Evolutionary conservation across 805 yeast genomes (phyloP).

Genomic region (Yamadazyma insecticola): DNA sequence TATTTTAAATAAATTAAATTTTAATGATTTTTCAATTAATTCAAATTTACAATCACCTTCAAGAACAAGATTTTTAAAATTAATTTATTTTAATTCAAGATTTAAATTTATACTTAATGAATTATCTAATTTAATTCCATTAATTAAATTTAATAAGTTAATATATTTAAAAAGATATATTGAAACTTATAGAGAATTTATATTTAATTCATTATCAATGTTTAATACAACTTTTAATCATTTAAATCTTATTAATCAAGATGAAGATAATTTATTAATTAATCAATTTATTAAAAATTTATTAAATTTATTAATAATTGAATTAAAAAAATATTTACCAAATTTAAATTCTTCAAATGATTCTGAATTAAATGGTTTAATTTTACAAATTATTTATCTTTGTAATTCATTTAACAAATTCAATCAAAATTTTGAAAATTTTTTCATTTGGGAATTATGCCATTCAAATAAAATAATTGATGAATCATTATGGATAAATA

Average conservation of each 20-base stretch:
- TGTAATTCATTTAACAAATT: conserved; percentile 77
- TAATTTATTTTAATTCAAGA: conserved; percentile 64
- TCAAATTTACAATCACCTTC: conserved; percentile 61
- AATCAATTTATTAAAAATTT: conserved; percentile 27
- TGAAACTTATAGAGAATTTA: conserved; percentile 80
- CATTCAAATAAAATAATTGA: conserved; percentile 17
- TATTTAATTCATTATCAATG: conserved; percentile 67
- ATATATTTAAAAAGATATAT: conserved; percentile 72
- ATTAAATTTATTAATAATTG: conserved; percentile 19
- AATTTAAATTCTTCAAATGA: conserved; percentile 9
- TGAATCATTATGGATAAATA: conserved; percentile 32
- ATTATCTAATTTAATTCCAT: conserved; percentile 51
- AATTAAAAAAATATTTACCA: conserved; percentile 20
- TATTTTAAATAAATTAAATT: conserved; percentile 63
- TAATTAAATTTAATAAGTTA: conserved; percentile 48
- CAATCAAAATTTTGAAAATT: conserved; percentile 63
- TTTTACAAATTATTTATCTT: conserved; percentile 81
- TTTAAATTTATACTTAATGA: conserved; percentile 63
- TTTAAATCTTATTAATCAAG: conserved; percentile 12
- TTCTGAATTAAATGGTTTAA: conserved; percentile 52
- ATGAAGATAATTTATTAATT: conserved; percentile 19
- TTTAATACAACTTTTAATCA: conserved; percentile 58
- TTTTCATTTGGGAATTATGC: conserved; percentile 38
- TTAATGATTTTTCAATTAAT: conserved; percentile 67
- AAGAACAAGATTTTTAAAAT: conserved; percentile 28